phyloP scores from a whole-genome alignment of 2,329 filamentous ascomycete genomes.

The Trichoderma harzianum region DNA sequence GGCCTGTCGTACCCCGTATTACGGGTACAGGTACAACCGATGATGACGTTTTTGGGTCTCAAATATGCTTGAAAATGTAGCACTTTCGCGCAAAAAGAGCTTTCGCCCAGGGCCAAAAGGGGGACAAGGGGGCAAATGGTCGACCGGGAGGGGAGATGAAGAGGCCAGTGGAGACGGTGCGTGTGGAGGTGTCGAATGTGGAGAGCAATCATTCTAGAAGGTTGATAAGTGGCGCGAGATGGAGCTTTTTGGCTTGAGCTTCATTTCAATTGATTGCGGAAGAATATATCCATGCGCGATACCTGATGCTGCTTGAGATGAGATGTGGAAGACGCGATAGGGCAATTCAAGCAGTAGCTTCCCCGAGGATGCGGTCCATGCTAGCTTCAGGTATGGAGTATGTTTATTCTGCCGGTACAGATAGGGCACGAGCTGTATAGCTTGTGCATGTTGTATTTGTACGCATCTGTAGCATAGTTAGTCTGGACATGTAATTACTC shows the following conservation, averaged over 20 bases:
- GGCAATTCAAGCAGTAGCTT: background rate
- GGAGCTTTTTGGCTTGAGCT: conserved; percentile 5
- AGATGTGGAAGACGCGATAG: background rate
- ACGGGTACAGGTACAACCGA: background rate
- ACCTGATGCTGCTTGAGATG: background rate
- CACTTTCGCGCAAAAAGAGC: background rate
- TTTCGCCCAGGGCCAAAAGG: background rate
- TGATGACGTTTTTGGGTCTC: background rate
- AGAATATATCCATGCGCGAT: background rate
- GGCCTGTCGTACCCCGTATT: background rate
- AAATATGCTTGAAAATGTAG: background rate
- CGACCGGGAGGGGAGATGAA: conserved; percentile 12
- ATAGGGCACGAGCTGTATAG: background rate
- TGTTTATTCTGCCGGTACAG: background rate
- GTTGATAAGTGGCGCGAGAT: conserved; percentile 7
- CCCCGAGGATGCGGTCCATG: background rate
- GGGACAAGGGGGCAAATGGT: background rate
- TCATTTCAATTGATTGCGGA: conserved; percentile 2
- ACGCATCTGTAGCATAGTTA: background rate
- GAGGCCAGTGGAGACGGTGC: conserved; percentile 1
- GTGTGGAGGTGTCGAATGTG: conserved; percentile 16
- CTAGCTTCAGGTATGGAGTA: background rate
- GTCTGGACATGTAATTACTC: background rate
- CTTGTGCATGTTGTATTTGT: background rate
- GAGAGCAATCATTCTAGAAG: conserved; percentile 22